These are phyloP conservation scores for Ophiostoma tasmaniense DNA, from an alignment of 2,329 filamentous ascomycete species.

Conservation along the genomic window DNA sequence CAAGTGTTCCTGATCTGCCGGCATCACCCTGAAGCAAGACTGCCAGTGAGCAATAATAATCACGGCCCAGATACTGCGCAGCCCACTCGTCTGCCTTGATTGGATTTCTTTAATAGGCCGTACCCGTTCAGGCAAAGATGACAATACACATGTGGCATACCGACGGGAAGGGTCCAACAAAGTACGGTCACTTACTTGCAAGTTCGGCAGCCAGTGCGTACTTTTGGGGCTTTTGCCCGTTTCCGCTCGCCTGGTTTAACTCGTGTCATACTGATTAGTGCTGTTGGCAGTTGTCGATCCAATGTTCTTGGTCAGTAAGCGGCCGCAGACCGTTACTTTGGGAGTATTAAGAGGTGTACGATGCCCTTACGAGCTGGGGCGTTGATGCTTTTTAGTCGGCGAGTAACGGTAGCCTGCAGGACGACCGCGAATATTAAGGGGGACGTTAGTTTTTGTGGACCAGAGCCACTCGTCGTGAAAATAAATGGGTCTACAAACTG, in stretches of 20 bases:
- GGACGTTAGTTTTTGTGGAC: background rate
- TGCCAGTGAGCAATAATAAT: background rate
- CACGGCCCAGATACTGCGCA: background rate
- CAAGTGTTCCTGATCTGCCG: background rate
- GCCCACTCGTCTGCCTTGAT: background rate
- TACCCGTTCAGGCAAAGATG: background rate
- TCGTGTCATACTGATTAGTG: conserved; percentile 12
- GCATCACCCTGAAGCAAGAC: background rate
- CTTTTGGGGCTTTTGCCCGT: conserved; percentile 17
- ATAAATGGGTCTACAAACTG: background rate
- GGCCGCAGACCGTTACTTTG: background rate
- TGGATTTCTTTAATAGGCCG: background rate
- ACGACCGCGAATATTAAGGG: background rate
- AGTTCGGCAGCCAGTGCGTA: conserved; percentile 18
- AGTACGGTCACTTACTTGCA: conserved; percentile 16
- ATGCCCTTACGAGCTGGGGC: conserved; percentile 14
- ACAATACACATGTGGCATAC: background rate
- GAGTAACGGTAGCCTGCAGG: background rate
- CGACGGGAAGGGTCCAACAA: background rate
- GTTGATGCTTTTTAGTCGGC: background rate
- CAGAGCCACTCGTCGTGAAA: background rate
- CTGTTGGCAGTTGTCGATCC: background rate
- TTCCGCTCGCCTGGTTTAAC: conserved; percentile 19
- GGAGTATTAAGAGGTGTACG: background rate
- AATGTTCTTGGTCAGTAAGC: background rate